Conservation (phyloP, 176 grass and related monocot species). For the Phoenix roebelenii region DNA sequence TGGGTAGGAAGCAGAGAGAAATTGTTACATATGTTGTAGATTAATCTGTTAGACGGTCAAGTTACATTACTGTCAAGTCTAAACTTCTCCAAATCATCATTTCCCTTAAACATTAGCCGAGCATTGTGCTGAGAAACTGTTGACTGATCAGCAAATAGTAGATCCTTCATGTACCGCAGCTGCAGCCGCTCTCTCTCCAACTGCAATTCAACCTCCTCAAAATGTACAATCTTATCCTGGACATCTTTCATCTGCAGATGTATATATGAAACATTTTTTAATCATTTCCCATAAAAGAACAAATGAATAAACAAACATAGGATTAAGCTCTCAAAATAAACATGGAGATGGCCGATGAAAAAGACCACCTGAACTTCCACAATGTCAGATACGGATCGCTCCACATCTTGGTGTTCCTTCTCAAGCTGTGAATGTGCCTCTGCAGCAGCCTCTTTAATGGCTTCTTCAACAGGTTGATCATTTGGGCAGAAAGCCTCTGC, state of each 20-base stretch:
- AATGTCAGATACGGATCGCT: slow-evolving; percentile 67
- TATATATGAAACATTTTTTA: neutral
- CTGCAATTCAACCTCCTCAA: slow-evolving; percentile 65
- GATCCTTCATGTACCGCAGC: slow-evolving; percentile 41
- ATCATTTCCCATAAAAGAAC: neutral
- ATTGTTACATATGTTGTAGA: too few relatives aligned
- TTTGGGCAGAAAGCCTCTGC: slow-evolving; percentile 29
- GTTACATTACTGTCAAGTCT: too few relatives aligned
- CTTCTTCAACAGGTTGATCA: slow-evolving; percentile 28
- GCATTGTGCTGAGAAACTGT: slow-evolving; percentile 36
- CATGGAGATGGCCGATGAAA: too few relatives aligned
- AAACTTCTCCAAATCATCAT: neutral
- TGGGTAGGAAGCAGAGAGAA: too few relatives aligned
- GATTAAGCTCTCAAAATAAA: too few relatives aligned
- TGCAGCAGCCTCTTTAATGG: slow-evolving; percentile 39
- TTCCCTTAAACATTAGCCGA: neutral
- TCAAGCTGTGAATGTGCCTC: slow-evolving; percentile 50
- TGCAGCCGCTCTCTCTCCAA: slow-evolving; percentile 76
- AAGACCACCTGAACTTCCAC: slow-evolving; percentile 64
- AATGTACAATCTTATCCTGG: slow-evolving; percentile 59
- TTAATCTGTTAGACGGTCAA: too few relatives aligned
- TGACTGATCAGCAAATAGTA: slow-evolving; percentile 61
- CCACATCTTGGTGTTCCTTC: slow-evolving; percentile 57
- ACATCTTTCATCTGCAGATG: slow-evolving; percentile 93
- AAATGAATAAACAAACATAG: slow-evolving; percentile 4